Evolutionary conservation across 805 yeast species (phyloP), one percentile per base, ranked within the genome.

Genomic region (Yamadazyma paraphyllophila): DNA sequence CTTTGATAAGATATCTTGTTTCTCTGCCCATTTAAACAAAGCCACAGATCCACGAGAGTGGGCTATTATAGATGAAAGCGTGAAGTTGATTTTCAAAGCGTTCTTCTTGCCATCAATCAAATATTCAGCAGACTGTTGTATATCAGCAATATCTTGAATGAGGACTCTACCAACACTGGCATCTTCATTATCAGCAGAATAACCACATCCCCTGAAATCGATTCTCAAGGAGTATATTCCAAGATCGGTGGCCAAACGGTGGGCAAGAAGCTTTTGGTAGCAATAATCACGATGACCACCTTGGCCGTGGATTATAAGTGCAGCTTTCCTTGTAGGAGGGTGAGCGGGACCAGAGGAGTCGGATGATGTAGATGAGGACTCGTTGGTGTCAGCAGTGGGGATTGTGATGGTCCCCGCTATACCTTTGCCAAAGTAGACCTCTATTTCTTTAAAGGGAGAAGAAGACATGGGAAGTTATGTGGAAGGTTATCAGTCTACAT

Each of bases 191-290:
- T 73, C 82, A 17, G 78, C 83, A 2, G 96, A 87, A 46, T 77
- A 80, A 1, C 97, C 98, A 62, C 94, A 84, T 6, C 85, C 86
- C 45, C 97, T 73, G 57, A 91, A 90, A 63, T 91, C 97, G 53
- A 90, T 82, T 52, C 97, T 69, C 41, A 88, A 72, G 3, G 85
- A 77, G 58, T 74, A 80, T 45, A 80, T 68, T 0, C 95, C 96
- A 47, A 76, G 60, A 12, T 76, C 74, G 1, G 66, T 59, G 0
- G 90, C 82, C 44, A 91, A 61, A 20, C 63, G 65, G 24, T 77
- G 76, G 0, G 95, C 91, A 36, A 88, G 62, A 12, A 66, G 55
- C 20, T 78, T 76, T 51, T 85, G 89, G 62, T 85, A 90, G 48
- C 88, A 81, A 60, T 88, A 85, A 67, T 86, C 79, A 53, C 88